A percentile compares a stretch with the other conserved stretches of the same genome.
Evolutionary conservation across 306 rosid genomes (phyloP).

Genomic region (Begonia peltatifolia): DNA sequence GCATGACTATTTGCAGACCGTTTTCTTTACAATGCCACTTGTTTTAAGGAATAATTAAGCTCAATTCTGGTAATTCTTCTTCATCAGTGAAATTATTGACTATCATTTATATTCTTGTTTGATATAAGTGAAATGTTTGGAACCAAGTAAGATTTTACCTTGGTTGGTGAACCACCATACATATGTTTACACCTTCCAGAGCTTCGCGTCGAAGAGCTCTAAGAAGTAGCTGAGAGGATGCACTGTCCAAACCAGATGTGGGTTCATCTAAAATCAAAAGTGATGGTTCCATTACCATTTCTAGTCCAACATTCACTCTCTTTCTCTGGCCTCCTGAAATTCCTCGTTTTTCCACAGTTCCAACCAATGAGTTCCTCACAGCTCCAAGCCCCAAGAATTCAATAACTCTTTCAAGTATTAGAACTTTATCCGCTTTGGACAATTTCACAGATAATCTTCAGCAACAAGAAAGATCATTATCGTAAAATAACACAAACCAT

Average conservation of each 20-base stretch:
- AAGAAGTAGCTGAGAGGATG: constrained; percentile 85
- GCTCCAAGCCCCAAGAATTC: constrained; percentile 88
- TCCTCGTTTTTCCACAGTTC: constrained; percentile 93
- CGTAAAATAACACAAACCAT: constrained; percentile 6
- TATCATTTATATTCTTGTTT: not conserved
- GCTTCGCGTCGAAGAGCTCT: constrained; percentile 93
- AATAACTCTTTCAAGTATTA: constrained; percentile 83
- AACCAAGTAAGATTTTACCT: constrained; percentile 34
- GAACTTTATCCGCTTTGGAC: constrained; percentile 62
- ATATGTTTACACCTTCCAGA: constrained; percentile 90
- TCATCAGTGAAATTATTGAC: too few relatives aligned
- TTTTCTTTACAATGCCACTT: too few relatives aligned
- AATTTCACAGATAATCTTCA: constrained; percentile 56
- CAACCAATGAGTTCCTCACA: constrained; percentile 72
- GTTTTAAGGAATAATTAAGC: too few relatives aligned
- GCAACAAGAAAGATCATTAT: constrained; percentile 8
- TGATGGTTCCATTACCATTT: constrained; percentile 99
- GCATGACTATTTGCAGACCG: too few relatives aligned
- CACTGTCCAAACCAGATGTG: constrained; percentile 95
- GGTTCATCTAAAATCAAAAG: constrained; percentile 92
- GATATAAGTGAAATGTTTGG: too few relatives aligned
- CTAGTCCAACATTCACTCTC: constrained; percentile 91
- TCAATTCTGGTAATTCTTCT: too few relatives aligned
- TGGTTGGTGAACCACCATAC: constrained; percentile 99
- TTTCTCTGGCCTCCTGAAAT: constrained; percentile 96